These are phyloP conservation scores for Pseudogymnoascus sp. DNA, from an alignment of 2,329 filamentous ascomycete species.

Conservation along the genomic window DNA sequence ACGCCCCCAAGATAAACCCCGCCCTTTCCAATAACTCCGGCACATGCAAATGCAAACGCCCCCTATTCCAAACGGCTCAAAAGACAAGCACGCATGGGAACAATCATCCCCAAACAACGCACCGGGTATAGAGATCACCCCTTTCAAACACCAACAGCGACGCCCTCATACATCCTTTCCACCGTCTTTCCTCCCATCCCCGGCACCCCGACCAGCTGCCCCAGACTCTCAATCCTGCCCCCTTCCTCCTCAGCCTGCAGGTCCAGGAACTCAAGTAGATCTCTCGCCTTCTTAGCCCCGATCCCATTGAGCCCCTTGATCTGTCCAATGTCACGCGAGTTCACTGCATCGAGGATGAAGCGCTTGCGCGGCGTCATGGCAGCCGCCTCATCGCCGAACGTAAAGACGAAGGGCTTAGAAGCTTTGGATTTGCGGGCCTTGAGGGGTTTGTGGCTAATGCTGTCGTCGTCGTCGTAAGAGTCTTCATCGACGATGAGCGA, in stretches of 20 bases:
- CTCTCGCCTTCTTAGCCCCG: conserved; percentile 61
- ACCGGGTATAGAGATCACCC: neutral
- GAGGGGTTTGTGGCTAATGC: conserved; percentile 23
- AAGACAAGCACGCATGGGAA: neutral
- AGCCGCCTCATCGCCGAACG: conserved; percentile 31
- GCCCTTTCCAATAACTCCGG: neutral
- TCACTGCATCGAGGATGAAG: conserved; percentile 60
- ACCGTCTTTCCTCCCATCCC: conserved; percentile 49
- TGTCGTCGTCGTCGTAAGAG: conserved; percentile 31
- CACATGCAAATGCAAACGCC: conserved; percentile 4
- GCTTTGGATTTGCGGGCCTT: conserved; percentile 24
- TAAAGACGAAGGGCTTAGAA: conserved; percentile 22
- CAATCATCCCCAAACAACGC: neutral
- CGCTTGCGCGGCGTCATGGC: conserved; percentile 38
- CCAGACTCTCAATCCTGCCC: conserved; percentile 38
- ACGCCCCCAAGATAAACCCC: neutral
- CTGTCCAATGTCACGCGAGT: conserved; percentile 57
- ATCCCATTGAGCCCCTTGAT: conserved; percentile 63
- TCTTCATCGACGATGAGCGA: conserved; percentile 30
- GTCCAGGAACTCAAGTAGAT: conserved; percentile 49
- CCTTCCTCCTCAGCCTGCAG: conserved; percentile 34
- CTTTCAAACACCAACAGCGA: conserved; percentile 12
- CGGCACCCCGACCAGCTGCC: conserved; percentile 44
- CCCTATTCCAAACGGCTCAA: neutral
- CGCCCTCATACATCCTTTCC: conserved; percentile 40